These are phyloP conservation scores for Ophiocytium majus DNA, from an alignment of 352 stramenopile genomes.

Conservation along the genomic window DNA sequence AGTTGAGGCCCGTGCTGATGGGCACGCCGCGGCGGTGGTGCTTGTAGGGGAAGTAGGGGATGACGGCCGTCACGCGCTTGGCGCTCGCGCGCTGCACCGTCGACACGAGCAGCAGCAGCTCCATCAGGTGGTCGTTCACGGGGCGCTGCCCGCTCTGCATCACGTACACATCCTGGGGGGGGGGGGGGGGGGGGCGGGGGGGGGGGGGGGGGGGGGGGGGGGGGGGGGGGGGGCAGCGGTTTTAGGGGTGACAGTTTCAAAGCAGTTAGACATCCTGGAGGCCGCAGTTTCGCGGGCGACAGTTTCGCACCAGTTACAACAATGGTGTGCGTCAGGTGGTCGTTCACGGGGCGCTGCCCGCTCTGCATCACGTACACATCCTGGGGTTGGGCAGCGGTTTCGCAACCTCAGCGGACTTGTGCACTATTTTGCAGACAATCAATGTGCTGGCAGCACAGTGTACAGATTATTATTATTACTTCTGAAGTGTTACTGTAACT, in stretches of 20 bases:
- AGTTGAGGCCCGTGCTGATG: conserved; percentile 79
- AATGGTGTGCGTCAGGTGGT: conserved; percentile 93
- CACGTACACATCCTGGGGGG: conserved; percentile 83
- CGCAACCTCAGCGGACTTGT: too few species aligned
- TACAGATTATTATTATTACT: too few species aligned
- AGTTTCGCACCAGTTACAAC: too few species aligned
- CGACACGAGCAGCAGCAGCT: conserved; percentile 88
- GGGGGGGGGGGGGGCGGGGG: not conserved
- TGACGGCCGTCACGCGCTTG: conserved; percentile 87
- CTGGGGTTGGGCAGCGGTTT: conserved; percentile 60
- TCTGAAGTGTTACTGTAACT: too few species aligned
- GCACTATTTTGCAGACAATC: too few species aligned
- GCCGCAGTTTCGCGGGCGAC: not conserved
- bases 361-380: conserved; percentile 91
- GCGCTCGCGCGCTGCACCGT: conserved; percentile 83
- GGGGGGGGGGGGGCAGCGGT: not conserved
- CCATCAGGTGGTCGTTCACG: conserved; percentile 90
- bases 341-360: conserved; percentile 82
- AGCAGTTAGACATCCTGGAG: not conserved
- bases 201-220: not conserved
- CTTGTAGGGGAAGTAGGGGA: conserved; percentile 87
- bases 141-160: conserved; percentile 83
- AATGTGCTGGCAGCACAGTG: too few species aligned
- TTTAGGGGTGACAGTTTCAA: not conserved
- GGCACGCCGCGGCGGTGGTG: conserved; percentile 78